phyloP scores from a whole-genome alignment of 768 basidiomycete genomes.

The Lentinula aciculospora region DNA sequence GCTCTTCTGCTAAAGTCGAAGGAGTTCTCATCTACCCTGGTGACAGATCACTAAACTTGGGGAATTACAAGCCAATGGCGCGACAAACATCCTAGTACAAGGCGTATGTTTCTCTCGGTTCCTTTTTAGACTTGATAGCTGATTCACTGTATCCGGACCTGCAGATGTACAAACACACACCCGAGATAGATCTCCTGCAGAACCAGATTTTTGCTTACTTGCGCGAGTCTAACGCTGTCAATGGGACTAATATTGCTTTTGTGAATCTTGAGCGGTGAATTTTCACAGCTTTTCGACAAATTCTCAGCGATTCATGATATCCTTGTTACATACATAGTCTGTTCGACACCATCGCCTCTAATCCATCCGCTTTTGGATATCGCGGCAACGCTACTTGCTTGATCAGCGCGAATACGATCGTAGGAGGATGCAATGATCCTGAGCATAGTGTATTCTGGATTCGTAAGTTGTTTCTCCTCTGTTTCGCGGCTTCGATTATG shows the following conservation, averaged over 20 bases:
- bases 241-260: slow-evolving; percentile 24
- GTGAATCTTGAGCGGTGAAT: slow-evolving; percentile 21
- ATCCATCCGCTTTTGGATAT: slow-evolving; percentile 20
- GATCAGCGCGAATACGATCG: slow-evolving; percentile 22
- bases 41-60: slow-evolving; percentile 18
- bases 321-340: slow-evolving; percentile 9
- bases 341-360: slow-evolving; percentile 19
- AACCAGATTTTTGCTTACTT: slow-evolving; percentile 21
- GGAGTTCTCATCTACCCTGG: no score
- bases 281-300: background rate
- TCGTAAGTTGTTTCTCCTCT: slow-evolving; percentile 16
- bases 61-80: slow-evolving; percentile 23
- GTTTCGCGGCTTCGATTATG: background rate
- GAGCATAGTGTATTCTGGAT: slow-evolving; percentile 24
- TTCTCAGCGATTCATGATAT: background rate
- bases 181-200: slow-evolving; percentile 22
- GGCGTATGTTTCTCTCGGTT: slow-evolving; percentile 12
- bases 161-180: slow-evolving; percentile 25
- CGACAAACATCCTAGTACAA: slow-evolving; percentile 25
- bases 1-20: no score
- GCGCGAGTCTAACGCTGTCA: slow-evolving; percentile 16
- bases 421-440: slow-evolving; percentile 24
- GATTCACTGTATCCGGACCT: background rate
- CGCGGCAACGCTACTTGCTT: slow-evolving; percentile 24
- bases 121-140: background rate